A percentile compares a stretch with the other conserved stretches of the same genome.
phyloP scores from a whole-genome alignment of 176 grass and related monocot species.

The Saccharum officinarum region DNA sequence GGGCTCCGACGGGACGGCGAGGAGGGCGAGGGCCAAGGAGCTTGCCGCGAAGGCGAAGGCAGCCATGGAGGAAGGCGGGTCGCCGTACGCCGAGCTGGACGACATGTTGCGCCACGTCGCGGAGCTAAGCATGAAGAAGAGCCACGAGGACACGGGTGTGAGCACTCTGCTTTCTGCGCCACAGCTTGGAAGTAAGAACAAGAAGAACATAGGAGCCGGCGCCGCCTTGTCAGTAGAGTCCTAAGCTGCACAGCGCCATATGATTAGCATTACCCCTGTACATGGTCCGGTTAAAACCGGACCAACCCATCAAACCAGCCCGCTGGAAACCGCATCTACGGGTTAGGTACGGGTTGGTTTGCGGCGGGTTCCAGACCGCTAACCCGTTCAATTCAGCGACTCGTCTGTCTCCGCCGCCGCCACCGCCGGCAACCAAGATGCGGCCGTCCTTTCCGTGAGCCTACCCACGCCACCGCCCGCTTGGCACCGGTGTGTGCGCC shows the following conservation, averaged over 20 bases:
- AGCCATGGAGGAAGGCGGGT: constrained; percentile 53
- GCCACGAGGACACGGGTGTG: not conserved
- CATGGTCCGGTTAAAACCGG: too few species aligned
- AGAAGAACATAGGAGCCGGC: not conserved
- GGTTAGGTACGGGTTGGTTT: too few species aligned
- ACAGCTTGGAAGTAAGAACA: not conserved
- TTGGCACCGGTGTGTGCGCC: too few species aligned
- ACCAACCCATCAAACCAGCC: too few species aligned
- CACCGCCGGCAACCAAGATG: too few species aligned
- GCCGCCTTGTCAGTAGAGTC: constrained; percentile 19
- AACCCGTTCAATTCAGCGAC: too few species aligned
- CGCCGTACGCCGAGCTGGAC: constrained; percentile 43
- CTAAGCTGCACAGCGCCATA: not conserved
- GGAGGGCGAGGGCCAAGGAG: constrained; percentile 32
- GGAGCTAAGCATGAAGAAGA: constrained; percentile 31
- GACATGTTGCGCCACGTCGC: constrained; percentile 44
- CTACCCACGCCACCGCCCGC: too few species aligned
- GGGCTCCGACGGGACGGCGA: constrained; percentile 23
- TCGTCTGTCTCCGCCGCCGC: too few species aligned
- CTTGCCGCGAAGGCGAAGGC: constrained; percentile 34
- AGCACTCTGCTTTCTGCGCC: not conserved
- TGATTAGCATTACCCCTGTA: not conserved
- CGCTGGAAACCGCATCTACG: too few species aligned
- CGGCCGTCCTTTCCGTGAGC: too few species aligned
- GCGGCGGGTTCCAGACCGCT: too few species aligned